Conservation (phyloP, 257 asterid genomes). For the Salvia hispanica region DNA sequence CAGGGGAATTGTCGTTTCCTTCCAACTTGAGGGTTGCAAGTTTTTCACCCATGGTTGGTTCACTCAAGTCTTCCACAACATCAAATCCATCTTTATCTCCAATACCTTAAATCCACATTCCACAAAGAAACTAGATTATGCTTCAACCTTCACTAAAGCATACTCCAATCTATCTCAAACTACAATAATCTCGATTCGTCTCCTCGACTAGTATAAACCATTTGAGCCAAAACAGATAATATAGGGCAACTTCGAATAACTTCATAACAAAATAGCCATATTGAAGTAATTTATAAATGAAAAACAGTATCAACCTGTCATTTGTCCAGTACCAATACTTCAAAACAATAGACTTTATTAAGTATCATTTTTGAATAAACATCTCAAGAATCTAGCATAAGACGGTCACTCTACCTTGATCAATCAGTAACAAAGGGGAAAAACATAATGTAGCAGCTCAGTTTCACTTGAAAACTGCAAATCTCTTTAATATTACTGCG, state of each 20-base stretch:
- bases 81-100: slow-evolving; percentile 53
- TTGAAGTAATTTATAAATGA: neutral
- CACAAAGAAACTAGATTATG: slow-evolving; percentile 28
- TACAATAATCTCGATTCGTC: neutral
- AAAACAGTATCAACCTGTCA: neutral
- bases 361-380: neutral
- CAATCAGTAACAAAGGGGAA: slow-evolving; percentile 4
- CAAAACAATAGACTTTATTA: neutral
- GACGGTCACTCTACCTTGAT: neutral
- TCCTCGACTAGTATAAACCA: neutral
- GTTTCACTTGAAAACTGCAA: neutral
- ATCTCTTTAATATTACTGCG: neutral
- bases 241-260: neutral
- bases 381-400: neutral
- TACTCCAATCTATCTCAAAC: neutral
- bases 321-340: neutral
- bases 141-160: neutral
- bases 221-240: neutral
- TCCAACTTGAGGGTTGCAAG: slow-evolving; percentile 69
- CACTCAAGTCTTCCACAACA: slow-evolving; percentile 53
- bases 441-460: neutral
- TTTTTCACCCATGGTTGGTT: slow-evolving; percentile 94
- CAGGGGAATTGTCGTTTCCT: slow-evolving; percentile 37
- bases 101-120: slow-evolving; percentile 41
- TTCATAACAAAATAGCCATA: too few species aligned